These are phyloP conservation scores for Aspergillus costaricaensis DNA, from an alignment of 2,329 filamentous ascomycete species.

Conservation along the genomic window DNA sequence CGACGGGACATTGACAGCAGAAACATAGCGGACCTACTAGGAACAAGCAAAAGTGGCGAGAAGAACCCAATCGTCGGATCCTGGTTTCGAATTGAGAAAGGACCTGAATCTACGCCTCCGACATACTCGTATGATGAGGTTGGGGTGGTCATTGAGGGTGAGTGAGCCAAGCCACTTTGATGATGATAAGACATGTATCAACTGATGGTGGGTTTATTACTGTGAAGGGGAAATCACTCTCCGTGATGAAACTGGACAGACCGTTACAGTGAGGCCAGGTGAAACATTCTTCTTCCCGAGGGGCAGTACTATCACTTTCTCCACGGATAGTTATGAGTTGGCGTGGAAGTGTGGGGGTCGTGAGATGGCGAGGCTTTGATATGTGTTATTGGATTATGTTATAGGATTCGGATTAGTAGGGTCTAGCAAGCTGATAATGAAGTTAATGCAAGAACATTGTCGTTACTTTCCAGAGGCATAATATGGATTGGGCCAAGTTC, in stretches of 20 bases:
- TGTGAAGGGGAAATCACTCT: constrained; percentile 9
- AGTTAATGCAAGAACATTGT: no score
- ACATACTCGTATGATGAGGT: constrained; percentile 22
- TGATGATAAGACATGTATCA: neutral
- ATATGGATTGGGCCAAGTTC: no score
- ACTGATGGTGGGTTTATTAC: neutral
- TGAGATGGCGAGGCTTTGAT: neutral
- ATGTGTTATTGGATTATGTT: neutral
- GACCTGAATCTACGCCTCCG: constrained; percentile 17
- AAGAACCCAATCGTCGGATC: constrained; percentile 15
- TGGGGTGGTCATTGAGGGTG: constrained; percentile 21
- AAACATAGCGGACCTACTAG: constrained; percentile 4
- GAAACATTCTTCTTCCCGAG: constrained; percentile 17
- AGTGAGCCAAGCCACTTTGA: no score
- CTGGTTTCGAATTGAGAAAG: constrained; percentile 22
- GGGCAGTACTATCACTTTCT: constrained; percentile 20
- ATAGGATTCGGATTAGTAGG: neutral
- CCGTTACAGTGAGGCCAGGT: constrained; percentile 5
- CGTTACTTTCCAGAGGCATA: no score
- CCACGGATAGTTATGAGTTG: constrained; percentile 11
- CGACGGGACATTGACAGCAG: neutral
- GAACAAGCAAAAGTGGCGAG: neutral
- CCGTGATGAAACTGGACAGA: constrained; percentile 11
- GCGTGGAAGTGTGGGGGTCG: constrained; percentile 15
- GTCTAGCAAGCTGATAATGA: no score